These are phyloP conservation scores for Hypoxylon trugodes DNA, from an alignment of 495 filamentous ascomycete genomes.

Conservation along the genomic window DNA sequence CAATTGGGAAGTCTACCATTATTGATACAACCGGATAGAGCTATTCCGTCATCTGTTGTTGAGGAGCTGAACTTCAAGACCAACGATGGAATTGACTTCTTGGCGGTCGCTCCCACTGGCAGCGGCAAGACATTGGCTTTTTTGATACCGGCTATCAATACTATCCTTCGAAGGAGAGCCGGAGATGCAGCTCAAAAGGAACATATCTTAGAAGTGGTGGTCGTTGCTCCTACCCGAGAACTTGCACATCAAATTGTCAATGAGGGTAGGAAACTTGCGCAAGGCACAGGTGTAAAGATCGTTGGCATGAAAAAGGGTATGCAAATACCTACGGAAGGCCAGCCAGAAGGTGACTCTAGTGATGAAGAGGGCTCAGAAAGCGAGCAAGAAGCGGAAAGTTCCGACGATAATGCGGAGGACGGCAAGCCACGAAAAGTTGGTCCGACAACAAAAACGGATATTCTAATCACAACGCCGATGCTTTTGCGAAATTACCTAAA, in stretches of 20 bases:
- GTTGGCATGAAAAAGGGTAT: slow-evolving; percentile 86
- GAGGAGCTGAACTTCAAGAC: slow-evolving; percentile 40
- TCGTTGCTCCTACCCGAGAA: slow-evolving; percentile 93
- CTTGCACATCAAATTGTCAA: slow-evolving; percentile 92
- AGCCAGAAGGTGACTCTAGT: slow-evolving; percentile 42
- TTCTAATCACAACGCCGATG: slow-evolving; percentile 89
- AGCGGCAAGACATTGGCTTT: slow-evolving; percentile 98
- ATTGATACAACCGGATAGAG: slow-evolving; percentile 64
- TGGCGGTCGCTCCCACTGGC: slow-evolving; percentile 91
- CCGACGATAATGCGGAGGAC: slow-evolving; percentile 51
- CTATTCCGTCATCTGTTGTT: slow-evolving; percentile 45
- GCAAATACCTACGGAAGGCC: slow-evolving; percentile 64
- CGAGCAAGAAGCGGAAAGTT: slow-evolving; percentile 54
- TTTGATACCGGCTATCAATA: slow-evolving; percentile 83
- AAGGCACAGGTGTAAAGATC: slow-evolving; percentile 80
- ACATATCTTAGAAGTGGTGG: slow-evolving; percentile 69
- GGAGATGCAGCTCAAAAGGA: slow-evolving; percentile 48
- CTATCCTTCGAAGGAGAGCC: slow-evolving; percentile 63
- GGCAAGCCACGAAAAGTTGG: slow-evolving; percentile 48
- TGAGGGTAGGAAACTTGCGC: slow-evolving; percentile 82
- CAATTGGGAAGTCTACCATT: slow-evolving; percentile 87
- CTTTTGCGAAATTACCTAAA: slow-evolving; percentile 78
- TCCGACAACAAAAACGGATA: slow-evolving; percentile 73
- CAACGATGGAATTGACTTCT: slow-evolving; percentile 66
- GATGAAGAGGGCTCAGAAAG: slow-evolving; percentile 46